Conservation (phyloP, 306 rosid species). For the Canavalia gladiata region DNA sequence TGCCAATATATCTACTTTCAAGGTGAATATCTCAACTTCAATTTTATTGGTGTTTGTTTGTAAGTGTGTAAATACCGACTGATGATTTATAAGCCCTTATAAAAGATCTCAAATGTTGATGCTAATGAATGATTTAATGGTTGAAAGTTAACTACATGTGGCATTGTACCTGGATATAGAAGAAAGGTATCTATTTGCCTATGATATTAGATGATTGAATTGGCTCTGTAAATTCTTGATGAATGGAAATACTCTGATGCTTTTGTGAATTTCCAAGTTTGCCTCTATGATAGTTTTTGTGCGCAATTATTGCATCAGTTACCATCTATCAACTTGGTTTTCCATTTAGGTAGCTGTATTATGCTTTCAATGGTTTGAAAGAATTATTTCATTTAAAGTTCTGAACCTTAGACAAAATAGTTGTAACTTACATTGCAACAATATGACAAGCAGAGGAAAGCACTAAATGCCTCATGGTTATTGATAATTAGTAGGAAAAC, state of each 20-base stretch:
- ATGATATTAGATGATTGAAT: not conserved
- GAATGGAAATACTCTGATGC: not conserved
- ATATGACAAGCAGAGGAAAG: constrained; percentile 10
- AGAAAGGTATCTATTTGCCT: not conserved
- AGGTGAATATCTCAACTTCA: constrained; percentile 63
- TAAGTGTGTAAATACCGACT: not conserved
- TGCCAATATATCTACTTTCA: constrained; percentile 71
- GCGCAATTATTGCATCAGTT: not conserved
- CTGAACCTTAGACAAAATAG: constrained; percentile 9
- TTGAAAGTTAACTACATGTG: not conserved
- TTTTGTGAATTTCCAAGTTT: not conserved
- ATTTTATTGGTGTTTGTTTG: constrained; percentile 29
- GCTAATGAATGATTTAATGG: constrained; percentile 1
- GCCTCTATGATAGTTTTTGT: not conserved
- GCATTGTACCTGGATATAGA: not conserved
- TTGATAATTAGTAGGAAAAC: not conserved
- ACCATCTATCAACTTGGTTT: not conserved
- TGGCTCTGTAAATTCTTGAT: not conserved
- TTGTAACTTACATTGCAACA: constrained; percentile 1
- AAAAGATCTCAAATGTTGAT: not conserved
- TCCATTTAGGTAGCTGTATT: not conserved
- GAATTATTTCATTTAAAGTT: not conserved
- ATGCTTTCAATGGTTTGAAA: constrained; percentile 12
- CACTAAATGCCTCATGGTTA: constrained; percentile 13
- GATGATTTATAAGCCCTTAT: constrained; percentile 1